Evolutionary conservation across 441 rosid genomes (phyloP), one percentile per base, ranked within the genome.

Genomic region (Geranium incanum): DNA sequence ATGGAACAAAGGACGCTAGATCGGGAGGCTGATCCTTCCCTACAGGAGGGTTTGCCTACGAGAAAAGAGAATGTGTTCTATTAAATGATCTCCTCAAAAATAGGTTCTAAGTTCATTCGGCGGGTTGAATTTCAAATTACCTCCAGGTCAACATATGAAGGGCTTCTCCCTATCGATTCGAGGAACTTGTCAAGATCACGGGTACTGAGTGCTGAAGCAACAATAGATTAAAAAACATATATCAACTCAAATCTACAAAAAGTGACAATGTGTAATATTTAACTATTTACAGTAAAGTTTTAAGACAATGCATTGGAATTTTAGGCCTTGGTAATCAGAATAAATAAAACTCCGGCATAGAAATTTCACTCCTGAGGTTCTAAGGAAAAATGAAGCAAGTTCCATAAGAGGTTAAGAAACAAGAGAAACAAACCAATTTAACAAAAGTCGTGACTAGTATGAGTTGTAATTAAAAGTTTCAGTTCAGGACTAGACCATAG

Each of bases 1-100:
- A 84, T 28, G 96, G 95, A 75, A 88, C 97, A 74, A 85, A 83
- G 67, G 76, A 75, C 72, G 95, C 93, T 66, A 93, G 86, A 81
- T 93, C 98, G 0, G 98, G 96, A 75, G 97, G 92, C 74, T 88
- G 95, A 79, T 93, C 96, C 82, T 91, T 93, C 68, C 97, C 97
- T 38, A 91, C 93, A 33, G 79, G 57, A 6, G 89, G 97, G 76
- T 80, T 89, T 70, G 85, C 95, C 97, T 91, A 75, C 77, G 74
- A 69, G 68, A 15, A 78, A 66, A 18, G 68, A 28, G 79, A 33
- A 18, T 5, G 66, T 55, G 33, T 39, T 38, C 23, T 4, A 73
- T 70, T 3, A 67, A 68, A 69, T 18, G 68, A 59, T 71, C 21
- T n/a, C 33, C 68, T 8, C 70, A 11, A 48, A 8, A 79, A 68